Conservation (phyloP, 2,329 filamentous ascomycete genomes). For the Torrubiellomyces zombiae region DNA sequence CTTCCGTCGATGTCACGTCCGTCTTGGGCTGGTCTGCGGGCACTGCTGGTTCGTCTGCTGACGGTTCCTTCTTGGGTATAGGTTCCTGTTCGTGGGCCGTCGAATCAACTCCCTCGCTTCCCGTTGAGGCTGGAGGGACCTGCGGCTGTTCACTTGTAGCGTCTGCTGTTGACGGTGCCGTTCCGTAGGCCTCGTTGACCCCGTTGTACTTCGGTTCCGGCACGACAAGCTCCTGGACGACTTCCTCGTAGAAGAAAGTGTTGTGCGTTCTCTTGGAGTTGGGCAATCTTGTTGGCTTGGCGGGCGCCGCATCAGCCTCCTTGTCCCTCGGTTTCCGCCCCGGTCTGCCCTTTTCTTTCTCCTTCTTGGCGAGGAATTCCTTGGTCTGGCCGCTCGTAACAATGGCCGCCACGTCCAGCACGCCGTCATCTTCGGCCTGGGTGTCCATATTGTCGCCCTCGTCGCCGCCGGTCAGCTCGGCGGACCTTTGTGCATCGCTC, state of each 20-base stretch:
- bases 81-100: neutral
- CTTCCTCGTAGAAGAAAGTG: conserved; percentile 58
- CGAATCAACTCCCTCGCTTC: neutral
- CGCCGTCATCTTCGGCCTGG: conserved; percentile 46
- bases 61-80: conserved; percentile 2
- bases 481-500: conserved; percentile 20
- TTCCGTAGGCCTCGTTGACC: conserved; percentile 5
- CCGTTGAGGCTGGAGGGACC: neutral
- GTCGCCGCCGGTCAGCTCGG: conserved; percentile 17
- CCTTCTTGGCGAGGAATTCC: conserved; percentile 69
- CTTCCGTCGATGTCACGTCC: conserved; percentile 2
- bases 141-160: conserved; percentile 2
- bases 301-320: conserved; percentile 32
- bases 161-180: conserved; percentile 4
- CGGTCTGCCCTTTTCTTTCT: conserved; percentile 56
- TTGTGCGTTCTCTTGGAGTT: conserved; percentile 57
- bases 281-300: conserved; percentile 44
- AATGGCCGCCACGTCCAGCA: conserved; percentile 71
- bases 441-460: conserved; percentile 17
- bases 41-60: conserved; percentile 1
- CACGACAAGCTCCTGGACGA: conserved; percentile 36
- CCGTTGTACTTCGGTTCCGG: conserved; percentile 17
- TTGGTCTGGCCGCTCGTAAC: conserved; percentile 67
- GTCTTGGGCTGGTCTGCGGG: neutral
- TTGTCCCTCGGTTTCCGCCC: conserved; percentile 35